Evolutionary conservation across 306 rosid genomes (phyloP).

Genomic region (Quercus bicolor): DNA sequence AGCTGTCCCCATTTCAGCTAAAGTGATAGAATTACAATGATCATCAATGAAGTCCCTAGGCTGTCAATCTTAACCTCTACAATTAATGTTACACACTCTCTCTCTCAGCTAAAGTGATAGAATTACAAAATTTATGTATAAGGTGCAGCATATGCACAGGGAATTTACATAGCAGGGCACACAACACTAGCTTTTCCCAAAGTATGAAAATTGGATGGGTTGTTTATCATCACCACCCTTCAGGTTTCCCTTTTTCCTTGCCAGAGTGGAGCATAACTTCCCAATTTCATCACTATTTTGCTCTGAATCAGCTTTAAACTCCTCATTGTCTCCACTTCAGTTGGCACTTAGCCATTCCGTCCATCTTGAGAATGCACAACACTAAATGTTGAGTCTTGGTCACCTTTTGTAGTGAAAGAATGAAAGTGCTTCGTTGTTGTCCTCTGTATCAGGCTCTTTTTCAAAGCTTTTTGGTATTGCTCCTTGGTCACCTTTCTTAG

Average conservation of each 20-base stretch:
- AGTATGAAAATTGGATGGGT: slow-evolving; percentile 57
- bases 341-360: slow-evolving; percentile 18
- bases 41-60: too few species aligned
- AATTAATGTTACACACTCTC: too few species aligned
- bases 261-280: slow-evolving; percentile 32
- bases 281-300: slow-evolving; percentile 16
- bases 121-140: background rate
- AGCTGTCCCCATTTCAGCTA: too few species aligned
- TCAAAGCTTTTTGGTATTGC: slow-evolving; percentile 8
- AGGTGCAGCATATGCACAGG: background rate
- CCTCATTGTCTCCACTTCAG: slow-evolving; percentile 52
- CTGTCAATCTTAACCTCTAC: too few species aligned
- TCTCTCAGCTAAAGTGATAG: too few species aligned
- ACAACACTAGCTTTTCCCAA: slow-evolving; percentile 49
- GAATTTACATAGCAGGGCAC: background rate
- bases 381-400: slow-evolving; percentile 27
- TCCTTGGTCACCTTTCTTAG: slow-evolving; percentile 26
- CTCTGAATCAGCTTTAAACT: slow-evolving; percentile 40
- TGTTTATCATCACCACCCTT: slow-evolving; percentile 56
- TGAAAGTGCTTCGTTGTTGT: too few species aligned
- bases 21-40: too few species aligned
- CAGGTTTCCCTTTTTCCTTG: slow-evolving; percentile 50
- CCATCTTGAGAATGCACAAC: slow-evolving; percentile 16
- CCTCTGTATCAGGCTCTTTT: slow-evolving; percentile 28
- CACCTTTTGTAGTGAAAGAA: too few species aligned